Conservation (phyloP, 208 protist species). For the Blechomonas ayalai region DNA sequence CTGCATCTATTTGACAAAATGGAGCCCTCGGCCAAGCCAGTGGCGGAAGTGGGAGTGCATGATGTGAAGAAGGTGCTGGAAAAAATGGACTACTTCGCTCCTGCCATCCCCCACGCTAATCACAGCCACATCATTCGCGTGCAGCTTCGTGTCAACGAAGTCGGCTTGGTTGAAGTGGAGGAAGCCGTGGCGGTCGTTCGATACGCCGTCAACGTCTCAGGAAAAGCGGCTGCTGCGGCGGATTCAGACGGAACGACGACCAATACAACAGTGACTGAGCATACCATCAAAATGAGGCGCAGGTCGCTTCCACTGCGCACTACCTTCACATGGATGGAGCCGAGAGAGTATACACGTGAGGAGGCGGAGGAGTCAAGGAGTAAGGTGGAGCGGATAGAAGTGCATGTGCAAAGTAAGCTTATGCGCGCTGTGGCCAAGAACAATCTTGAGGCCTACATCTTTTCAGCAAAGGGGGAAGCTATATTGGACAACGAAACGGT, state of each 20-base stretch:
- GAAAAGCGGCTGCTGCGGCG: constrained; percentile 5
- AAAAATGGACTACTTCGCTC: constrained; percentile 22
- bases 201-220: constrained; percentile 51
- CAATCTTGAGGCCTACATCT: constrained; percentile 75
- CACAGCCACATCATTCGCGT: constrained; percentile 77
- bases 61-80: constrained; percentile 43
- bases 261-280: constrained; percentile 4
- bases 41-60: constrained; percentile 35
- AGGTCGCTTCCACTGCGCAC: constrained; percentile 13
- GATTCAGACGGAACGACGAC: constrained; percentile 2
- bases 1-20: constrained; percentile 37
- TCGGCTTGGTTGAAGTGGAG: constrained; percentile 58
- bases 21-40: constrained; percentile 3
- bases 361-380: constrained; percentile 12
- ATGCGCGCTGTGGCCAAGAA: constrained; percentile 62
- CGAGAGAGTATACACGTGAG: constrained; percentile 21
- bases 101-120: constrained; percentile 47
- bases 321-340: constrained; percentile 29
- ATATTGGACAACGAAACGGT: constrained; percentile 39
- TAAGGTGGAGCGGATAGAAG: constrained; percentile 39
- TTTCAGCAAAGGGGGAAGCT: constrained; percentile 64
- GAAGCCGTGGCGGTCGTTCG: constrained; percentile 49
- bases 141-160: constrained; percentile 60
- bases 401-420: constrained; percentile 53
- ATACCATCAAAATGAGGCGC: constrained; percentile 31